Evolutionary conservation across 139 green algal genomes (phyloP).

Genomic region (Coccomyxa sp.): DNA sequence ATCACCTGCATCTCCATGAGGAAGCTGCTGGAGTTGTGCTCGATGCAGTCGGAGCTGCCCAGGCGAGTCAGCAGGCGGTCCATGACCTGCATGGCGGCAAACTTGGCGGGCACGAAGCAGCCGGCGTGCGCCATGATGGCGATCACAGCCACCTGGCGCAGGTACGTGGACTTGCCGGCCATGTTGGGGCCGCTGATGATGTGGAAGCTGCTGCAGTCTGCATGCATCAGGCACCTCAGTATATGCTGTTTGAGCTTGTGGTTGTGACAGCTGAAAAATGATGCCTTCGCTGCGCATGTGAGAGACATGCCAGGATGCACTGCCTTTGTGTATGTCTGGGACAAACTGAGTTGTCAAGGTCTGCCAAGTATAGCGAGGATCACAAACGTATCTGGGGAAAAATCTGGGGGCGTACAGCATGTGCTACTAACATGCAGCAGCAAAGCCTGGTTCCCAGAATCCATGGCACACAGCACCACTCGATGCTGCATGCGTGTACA

Average conservation of each 20-base stretch:
- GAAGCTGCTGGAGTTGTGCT: conserved; percentile 75
- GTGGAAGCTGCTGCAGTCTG: conserved; percentile 50
- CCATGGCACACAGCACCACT: not conserved
- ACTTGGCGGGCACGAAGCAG: conserved; percentile 64
- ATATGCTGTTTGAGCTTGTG: too few relatives aligned
- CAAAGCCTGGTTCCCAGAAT: not conserved
- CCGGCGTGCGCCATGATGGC: conserved; percentile 77
- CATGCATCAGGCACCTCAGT: too few relatives aligned
- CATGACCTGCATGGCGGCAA: conserved; percentile 41
- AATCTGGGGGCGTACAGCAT: too few relatives aligned
- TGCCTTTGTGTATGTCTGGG: too few relatives aligned
- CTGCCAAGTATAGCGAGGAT: too few relatives aligned
- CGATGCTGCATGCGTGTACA: not conserved
- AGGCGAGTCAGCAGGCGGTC: conserved; percentile 67
- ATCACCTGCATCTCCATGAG: conserved; percentile 52
- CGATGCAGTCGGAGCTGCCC: conserved; percentile 65
- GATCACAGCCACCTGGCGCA: conserved; percentile 71
- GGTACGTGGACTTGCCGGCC: conserved; percentile 79
- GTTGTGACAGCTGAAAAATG: too few relatives aligned
- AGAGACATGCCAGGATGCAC: too few relatives aligned
- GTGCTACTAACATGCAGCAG: not conserved
- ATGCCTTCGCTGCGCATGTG: too few relatives aligned
- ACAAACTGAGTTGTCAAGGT: too few relatives aligned
- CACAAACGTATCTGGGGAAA: too few relatives aligned
- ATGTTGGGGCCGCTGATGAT: conserved; percentile 74